phyloP scores from a whole-genome alignment of 305 asterid species.

The Nicotiana rustica region DNA sequence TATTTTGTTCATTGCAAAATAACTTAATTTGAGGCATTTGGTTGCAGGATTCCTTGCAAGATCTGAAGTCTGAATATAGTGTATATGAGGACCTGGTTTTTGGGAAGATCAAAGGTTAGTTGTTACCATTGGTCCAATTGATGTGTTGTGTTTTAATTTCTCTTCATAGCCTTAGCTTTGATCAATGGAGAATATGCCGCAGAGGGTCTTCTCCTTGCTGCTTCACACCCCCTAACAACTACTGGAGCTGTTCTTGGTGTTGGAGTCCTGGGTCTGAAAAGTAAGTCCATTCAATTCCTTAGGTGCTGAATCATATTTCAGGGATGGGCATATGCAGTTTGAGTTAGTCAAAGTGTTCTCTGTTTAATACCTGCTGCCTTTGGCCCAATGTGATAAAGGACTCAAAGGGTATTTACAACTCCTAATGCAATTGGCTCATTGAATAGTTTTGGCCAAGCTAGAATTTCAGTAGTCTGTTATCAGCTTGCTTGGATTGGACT shows the following conservation, averaged over 20 bases:
- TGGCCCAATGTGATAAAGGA: background rate
- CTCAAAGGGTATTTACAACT: constrained; percentile 7
- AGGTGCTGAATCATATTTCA: constrained; percentile 28
- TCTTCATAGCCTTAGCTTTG: constrained; percentile 33
- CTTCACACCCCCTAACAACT: constrained; percentile 66
- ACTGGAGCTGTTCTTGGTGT: constrained; percentile 74
- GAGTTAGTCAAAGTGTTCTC: constrained; percentile 24
- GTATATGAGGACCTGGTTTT: constrained; percentile 75
- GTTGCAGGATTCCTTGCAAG: constrained; percentile 80
- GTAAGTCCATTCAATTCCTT: constrained; percentile 50
- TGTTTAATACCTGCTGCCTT: background rate
- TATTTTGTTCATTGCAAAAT: constrained; percentile 20
- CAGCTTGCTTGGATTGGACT: constrained; percentile 16
- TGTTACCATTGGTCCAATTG: background rate
- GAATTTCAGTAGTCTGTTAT: background rate
- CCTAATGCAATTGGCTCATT: constrained; percentile 13
- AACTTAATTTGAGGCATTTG: constrained; percentile 39
- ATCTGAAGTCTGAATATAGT: constrained; percentile 69
- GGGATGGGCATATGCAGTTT: constrained; percentile 23
- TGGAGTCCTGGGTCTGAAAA: constrained; percentile 75
- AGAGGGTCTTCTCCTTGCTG: constrained; percentile 80
- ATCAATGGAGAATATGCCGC: constrained; percentile 42
- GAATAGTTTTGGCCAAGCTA: background rate
- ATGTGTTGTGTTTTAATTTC: constrained; percentile 7
- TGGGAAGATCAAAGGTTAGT: constrained; percentile 79